Percentiles rank a stretch among this genome's conserved stretches.
phyloP scores from a whole-genome alignment of 2,329 filamentous ascomycete genomes.

The Gnomoniopsis smithogilvyi region DNA sequence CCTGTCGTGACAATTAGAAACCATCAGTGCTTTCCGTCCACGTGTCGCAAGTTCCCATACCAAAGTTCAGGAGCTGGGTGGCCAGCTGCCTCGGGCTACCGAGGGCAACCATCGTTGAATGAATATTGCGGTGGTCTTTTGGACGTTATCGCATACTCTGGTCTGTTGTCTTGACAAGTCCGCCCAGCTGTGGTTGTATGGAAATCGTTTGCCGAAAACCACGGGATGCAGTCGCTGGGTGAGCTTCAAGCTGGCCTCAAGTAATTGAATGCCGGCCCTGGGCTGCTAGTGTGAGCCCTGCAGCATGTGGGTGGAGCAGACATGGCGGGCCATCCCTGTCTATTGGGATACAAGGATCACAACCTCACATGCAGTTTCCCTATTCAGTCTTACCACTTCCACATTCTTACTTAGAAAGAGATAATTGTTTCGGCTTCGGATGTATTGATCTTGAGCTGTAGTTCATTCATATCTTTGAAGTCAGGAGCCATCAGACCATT shows the following conservation, averaged over 20 bases:
- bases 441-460: too few species aligned
- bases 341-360: neutral
- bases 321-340: neutral
- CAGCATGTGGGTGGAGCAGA: neutral
- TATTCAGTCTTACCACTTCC: too few species aligned
- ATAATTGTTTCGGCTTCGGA: too few species aligned
- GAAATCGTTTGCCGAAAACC: neutral
- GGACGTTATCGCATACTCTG: slow-evolving; percentile 3
- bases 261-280: neutral
- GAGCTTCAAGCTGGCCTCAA: slow-evolving; percentile 8
- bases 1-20: slow-evolving; percentile 26
- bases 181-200: neutral
- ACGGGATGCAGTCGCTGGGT: neutral
- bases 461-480: too few species aligned
- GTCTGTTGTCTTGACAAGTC: neutral
- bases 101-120: slow-evolving; percentile 61
- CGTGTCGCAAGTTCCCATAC: slow-evolving; percentile 4
- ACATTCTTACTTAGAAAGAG: too few species aligned
- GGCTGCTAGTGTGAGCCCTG: neutral
- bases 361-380: too few species aligned
- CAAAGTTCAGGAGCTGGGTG: slow-evolving; percentile 84
- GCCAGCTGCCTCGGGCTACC: slow-evolving; percentile 77
- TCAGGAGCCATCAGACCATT: too few species aligned
- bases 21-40: neutral
- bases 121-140: neutral